Conservation (phyloP, 139 green algal species). For the Chlorella sp. region DNA sequence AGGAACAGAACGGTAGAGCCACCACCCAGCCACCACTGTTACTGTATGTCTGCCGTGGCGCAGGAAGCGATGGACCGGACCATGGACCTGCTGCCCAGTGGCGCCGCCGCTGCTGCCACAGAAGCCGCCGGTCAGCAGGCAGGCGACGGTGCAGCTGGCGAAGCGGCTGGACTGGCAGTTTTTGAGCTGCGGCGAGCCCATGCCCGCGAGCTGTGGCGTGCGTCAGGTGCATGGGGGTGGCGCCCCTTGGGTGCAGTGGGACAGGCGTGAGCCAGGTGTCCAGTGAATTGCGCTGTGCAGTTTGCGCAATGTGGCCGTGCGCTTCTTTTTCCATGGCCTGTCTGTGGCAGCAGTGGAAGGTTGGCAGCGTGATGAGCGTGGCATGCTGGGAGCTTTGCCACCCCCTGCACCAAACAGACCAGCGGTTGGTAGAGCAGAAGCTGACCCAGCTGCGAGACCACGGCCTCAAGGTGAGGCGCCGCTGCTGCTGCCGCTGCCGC, state of each 20-base stretch:
- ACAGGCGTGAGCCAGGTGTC: no score
- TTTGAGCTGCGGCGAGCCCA: background rate
- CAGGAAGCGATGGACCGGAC: background rate
- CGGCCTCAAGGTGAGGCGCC: background rate
- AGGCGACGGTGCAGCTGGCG: background rate
- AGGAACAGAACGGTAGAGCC: no score
- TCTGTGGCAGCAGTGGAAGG: no score
- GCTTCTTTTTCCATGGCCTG: no score
- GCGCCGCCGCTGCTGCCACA: background rate
- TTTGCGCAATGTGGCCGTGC: no score
- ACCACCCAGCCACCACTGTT: no score
- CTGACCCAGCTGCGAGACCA: background rate
- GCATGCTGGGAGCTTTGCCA: background rate
- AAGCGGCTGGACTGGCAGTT: background rate
- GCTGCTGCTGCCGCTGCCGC: background rate
- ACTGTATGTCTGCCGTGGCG: background rate
- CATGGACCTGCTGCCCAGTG: background rate
- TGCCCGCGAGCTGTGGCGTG: background rate
- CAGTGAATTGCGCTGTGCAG: no score
- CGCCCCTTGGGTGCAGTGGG: background rate
- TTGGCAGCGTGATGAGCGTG: no score
- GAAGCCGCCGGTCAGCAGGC: background rate
- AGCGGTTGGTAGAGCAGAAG: background rate
- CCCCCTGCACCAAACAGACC: no score
- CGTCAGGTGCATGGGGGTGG: background rate